Conservation (phyloP, 1,139 yeast species). For the Diutina neorugosa region DNA sequence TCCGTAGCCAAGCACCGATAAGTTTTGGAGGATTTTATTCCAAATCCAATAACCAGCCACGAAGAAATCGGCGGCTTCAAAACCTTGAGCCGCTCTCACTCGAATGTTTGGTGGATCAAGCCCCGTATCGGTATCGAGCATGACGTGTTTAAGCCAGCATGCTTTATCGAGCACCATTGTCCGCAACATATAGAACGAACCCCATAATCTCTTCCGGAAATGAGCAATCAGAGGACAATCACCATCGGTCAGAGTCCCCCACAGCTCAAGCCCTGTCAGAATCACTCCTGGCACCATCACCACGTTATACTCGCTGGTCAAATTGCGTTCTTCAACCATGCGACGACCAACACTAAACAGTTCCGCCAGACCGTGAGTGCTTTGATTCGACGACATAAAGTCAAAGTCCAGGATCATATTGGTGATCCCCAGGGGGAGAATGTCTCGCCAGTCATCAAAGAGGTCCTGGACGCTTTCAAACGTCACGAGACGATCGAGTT, state of each 20-base stretch:
- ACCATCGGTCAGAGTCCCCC: constrained; percentile 59
- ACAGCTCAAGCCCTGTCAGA: constrained; percentile 88
- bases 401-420: constrained; percentile 51
- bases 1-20: constrained; percentile 89
- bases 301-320: constrained; percentile 58
- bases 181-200: constrained; percentile 87
- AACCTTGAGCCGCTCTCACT: constrained; percentile 87
- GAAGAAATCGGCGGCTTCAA: constrained; percentile 94
- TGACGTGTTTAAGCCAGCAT: constrained; percentile 88
- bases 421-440: constrained; percentile 58
- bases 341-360: constrained; percentile 81
- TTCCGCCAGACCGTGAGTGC: constrained; percentile 49
- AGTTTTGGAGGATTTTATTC: constrained; percentile 85
- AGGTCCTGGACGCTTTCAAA: constrained; percentile 40
- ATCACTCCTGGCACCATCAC: constrained; percentile 94
- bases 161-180: constrained; percentile 85
- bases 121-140: constrained; percentile 85
- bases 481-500: constrained; percentile 43
- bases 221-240: constrained; percentile 73
- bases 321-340: constrained; percentile 38
- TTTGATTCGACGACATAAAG: constrained; percentile 15
- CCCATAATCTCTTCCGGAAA: constrained; percentile 90
- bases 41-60: constrained; percentile 98
- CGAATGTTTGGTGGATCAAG: constrained; percentile 77
- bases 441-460: constrained; percentile 34